Evolutionary conservation across 106 monocot species (phyloP).

Genomic region (Platanthera zijinensis): DNA sequence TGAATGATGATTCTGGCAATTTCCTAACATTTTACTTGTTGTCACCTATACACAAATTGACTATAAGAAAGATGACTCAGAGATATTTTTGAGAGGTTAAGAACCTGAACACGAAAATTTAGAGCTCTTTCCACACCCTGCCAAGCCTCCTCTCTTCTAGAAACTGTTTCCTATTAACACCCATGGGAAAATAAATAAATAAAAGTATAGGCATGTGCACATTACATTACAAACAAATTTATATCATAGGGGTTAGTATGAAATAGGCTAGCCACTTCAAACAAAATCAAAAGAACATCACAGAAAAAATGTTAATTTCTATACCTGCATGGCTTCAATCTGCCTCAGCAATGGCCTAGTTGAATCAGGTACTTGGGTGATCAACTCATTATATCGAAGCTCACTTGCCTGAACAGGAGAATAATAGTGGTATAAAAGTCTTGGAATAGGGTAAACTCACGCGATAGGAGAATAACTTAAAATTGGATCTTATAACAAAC

Average conservation of each 20-base stretch:
- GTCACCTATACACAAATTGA: not conserved
- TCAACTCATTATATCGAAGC: conserved; percentile 88
- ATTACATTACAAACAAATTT: not conserved
- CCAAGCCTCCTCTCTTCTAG: conserved; percentile 92
- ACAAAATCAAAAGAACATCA: conserved; percentile 4
- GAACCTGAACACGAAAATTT: conserved; percentile 85
- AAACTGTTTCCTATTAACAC: conserved; percentile 62
- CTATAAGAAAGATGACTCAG: not conserved
- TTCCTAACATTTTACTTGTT: not conserved
- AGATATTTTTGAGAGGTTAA: not conserved
- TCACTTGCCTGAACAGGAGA: conserved; percentile 98
- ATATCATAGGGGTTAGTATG: no score
- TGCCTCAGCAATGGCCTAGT: conserved; percentile 92
- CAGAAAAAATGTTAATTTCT: not conserved
- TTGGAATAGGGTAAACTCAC: not conserved
- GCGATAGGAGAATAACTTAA: not conserved
- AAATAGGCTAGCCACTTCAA: not conserved
- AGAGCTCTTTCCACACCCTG: conserved; percentile 78
- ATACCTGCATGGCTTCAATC: conserved; percentile 98
- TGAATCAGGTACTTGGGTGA: conserved; percentile 91
- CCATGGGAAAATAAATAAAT: not conserved
- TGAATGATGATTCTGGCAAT: not conserved
- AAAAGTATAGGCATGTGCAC: not conserved
- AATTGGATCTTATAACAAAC: conserved; percentile 23
- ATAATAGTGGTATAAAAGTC: not conserved